A percentile compares a stretch with the other conserved stretches of the same genome.
phyloP scores from a whole-genome alignment of 305 asterid species.

The Fraxinus velutina region DNA sequence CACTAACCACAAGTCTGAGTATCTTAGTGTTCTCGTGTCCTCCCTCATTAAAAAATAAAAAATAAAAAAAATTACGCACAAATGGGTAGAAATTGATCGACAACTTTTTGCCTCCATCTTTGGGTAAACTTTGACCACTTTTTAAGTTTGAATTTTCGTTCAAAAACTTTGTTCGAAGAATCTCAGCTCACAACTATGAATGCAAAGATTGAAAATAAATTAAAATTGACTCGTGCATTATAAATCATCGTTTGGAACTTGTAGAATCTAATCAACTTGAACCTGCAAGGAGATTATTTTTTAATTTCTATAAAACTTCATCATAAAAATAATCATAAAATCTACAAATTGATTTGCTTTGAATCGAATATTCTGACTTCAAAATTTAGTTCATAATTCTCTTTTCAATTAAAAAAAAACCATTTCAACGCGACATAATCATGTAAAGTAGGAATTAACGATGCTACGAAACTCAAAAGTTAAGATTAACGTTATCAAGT shows the following conservation, averaged over 20 bases:
- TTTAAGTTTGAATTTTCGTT: not conserved
- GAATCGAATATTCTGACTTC: not conserved
- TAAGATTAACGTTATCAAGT: not conserved
- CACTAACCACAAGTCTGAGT: not conserved
- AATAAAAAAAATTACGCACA: not conserved
- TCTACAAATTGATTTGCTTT: not conserved
- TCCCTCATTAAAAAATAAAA: not conserved
- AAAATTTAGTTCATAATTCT: too few species aligned
- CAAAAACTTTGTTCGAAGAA: not conserved
- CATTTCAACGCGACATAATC: not conserved
- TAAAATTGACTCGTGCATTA: not conserved
- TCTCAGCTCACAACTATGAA: not conserved
- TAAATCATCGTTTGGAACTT: not conserved
- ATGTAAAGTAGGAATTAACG: not conserved
- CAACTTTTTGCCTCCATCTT: not conserved
- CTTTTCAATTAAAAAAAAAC: not conserved
- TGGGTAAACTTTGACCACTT: not conserved
- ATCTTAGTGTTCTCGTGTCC: not conserved
- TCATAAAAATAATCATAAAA: not conserved
- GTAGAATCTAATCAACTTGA: not conserved
- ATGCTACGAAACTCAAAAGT: not conserved
- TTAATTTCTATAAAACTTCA: not conserved
- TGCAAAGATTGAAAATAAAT: not conserved
- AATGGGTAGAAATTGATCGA: not conserved
- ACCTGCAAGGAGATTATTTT: not conserved